Percentiles rank a stretch among this genome's conserved stretches.
Evolutionary conservation across 2,329 filamentous ascomycete species (phyloP).

Genomic region (Zymoseptoria pseudotritici): DNA sequence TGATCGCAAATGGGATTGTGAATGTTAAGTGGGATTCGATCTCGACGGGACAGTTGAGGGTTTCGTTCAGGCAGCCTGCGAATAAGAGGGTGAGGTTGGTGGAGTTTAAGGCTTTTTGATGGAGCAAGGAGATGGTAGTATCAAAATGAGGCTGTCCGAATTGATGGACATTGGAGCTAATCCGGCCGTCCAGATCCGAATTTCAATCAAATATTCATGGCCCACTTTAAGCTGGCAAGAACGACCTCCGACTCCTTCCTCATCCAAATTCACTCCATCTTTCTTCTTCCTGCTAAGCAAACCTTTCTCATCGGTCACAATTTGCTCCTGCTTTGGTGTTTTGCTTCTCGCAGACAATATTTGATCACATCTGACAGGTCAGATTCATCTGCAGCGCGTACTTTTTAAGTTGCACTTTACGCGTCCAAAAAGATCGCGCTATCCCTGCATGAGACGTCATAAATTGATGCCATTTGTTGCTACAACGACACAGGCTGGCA

Average conservation of each 20-base stretch:
- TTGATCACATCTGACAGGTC: background rate
- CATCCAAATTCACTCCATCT: too few species aligned
- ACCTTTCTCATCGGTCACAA: too few species aligned
- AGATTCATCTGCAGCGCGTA: background rate
- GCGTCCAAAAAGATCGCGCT: background rate
- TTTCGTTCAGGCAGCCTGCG: conserved; percentile 29
- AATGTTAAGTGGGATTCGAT: conserved; percentile 25
- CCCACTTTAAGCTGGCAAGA: too few species aligned
- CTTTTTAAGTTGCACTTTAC: background rate
- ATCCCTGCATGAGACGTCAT: background rate
- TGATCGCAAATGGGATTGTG: conserved; percentile 34
- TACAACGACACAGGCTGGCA: background rate
- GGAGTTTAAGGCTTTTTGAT: conserved; percentile 33
- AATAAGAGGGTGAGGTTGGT: conserved; percentile 31
- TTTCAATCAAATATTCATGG: too few species aligned
- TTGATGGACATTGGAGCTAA: too few species aligned
- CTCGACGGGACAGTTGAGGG: conserved; percentile 24
- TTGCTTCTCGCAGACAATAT: too few species aligned
- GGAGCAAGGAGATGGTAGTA: background rate
- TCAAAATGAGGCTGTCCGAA: too few species aligned
- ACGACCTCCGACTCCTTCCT: too few species aligned
- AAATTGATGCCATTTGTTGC: background rate
- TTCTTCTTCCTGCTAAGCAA: too few species aligned
- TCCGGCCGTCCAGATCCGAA: too few species aligned
- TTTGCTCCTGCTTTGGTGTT: too few species aligned